These are phyloP conservation scores for Monilinia aucupariae DNA, from an alignment of 2,329 filamentous ascomycete species.

Conservation along the genomic window DNA sequence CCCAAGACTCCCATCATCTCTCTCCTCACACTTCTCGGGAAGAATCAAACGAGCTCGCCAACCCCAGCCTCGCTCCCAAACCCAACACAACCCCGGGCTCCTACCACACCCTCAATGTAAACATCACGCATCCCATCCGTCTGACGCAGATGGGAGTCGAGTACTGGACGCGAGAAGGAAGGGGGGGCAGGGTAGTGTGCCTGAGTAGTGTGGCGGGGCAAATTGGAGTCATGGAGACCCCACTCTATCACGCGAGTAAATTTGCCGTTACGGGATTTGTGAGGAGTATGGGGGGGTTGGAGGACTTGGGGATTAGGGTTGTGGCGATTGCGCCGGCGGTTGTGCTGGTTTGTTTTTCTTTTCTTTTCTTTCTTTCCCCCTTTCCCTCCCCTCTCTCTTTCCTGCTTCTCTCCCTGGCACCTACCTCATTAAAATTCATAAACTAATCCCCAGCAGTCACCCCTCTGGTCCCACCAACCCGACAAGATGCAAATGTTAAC, in stretches of 20 bases:
- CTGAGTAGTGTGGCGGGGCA: constrained; percentile 45
- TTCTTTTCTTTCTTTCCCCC: background rate
- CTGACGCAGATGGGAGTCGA: constrained; percentile 45
- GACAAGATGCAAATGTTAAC: constrained; percentile 5
- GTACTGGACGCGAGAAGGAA: constrained; percentile 34
- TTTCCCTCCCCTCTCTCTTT: background rate
- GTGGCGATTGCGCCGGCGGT: constrained; percentile 42
- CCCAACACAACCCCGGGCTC: constrained; percentile 9
- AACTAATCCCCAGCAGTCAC: background rate
- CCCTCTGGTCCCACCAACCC: constrained; percentile 3
- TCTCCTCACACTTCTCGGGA: constrained; percentile 8
- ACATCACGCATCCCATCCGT: constrained; percentile 47
- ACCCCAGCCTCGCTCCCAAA: background rate
- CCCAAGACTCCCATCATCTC: constrained; percentile 35
- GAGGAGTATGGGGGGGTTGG: constrained; percentile 26
- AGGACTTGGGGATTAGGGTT: constrained; percentile 39
- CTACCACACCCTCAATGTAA: constrained; percentile 44
- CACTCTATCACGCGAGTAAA: constrained; percentile 32
- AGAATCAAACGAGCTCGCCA: constrained; percentile 28
- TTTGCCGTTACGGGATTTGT: constrained; percentile 14
- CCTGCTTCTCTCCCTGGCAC: background rate
- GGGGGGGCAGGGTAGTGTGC: constrained; percentile 34
- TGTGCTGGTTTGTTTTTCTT: constrained; percentile 29
- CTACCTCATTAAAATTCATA: no score
- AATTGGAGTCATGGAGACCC: constrained; percentile 35